Percentiles rank a stretch among this genome's conserved stretches.
These are phyloP conservation scores for Eimeria necatrix DNA, from an alignment of 169 alveolate species.

Conservation along the genomic window DNA sequence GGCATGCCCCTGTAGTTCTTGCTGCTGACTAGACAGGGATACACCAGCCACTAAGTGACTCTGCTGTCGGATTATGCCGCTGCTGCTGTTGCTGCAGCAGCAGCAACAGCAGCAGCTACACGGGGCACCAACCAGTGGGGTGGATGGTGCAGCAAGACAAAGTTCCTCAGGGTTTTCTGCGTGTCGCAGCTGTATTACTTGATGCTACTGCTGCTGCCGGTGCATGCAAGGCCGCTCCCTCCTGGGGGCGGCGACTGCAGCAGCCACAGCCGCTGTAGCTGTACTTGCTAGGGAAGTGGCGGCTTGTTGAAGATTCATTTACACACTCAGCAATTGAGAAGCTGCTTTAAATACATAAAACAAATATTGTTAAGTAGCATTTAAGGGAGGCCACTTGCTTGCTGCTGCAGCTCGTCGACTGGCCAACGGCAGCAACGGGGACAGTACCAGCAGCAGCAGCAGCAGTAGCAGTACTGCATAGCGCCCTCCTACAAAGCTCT, in stretches of 20 bases:
- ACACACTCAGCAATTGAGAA: not conserved
- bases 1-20: slow-evolving; percentile 11
- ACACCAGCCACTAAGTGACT: slow-evolving; percentile 47
- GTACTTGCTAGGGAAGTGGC: slow-evolving; percentile 2
- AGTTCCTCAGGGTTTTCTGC: not conserved
- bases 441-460: not conserved
- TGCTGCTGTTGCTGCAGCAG: slow-evolving; percentile 17
- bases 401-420: not conserved
- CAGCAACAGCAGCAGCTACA: slow-evolving; percentile 44
- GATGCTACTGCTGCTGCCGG: slow-evolving; percentile 11
- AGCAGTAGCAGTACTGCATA: no score
- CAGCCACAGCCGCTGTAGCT: slow-evolving; percentile 32
- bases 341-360: not conserved
- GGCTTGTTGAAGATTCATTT: not conserved
- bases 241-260: slow-evolving; percentile 29
- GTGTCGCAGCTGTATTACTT: slow-evolving; percentile 3
- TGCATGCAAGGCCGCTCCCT: slow-evolving; percentile 51
- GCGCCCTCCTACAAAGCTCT: no score
- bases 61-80: not conserved
- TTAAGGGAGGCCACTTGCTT: not conserved
- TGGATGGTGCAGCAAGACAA: slow-evolving; percentile 23
- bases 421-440: not conserved
- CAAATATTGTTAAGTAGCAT: not conserved
- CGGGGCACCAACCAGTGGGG: slow-evolving; percentile 33
- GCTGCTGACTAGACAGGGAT: slow-evolving; percentile 40